Evolutionary conservation across 257 asterid genomes (phyloP).

Genomic region (Jacaranda copaia): DNA sequence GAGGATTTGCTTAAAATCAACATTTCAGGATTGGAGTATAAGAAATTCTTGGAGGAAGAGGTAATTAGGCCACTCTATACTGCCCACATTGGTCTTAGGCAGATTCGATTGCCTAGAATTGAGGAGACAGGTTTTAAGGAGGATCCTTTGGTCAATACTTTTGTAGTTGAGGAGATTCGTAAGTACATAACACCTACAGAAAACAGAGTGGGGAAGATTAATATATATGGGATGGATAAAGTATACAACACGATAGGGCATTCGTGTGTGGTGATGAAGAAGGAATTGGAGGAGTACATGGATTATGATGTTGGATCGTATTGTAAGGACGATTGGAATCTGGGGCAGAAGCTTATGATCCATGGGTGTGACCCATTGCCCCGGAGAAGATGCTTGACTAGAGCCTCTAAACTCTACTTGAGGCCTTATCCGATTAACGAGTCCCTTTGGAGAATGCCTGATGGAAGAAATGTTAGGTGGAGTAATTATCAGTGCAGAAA

Average conservation of each 20-base stretch:
- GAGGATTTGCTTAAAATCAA: conserved; percentile 37
- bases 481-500: conserved; percentile 78
- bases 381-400: conserved; percentile 74
- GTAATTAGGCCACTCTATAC: conserved; percentile 81
- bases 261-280: conserved; percentile 70
- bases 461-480: conserved; percentile 93
- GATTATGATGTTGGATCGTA: conserved; percentile 87
- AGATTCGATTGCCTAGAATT: conserved; percentile 67
- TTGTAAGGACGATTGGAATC: conserved; percentile 87
- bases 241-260: conserved; percentile 84
- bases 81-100: conserved; percentile 86
- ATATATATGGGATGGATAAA: conserved; percentile 67
- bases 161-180: conserved; percentile 81
- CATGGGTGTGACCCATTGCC: conserved; percentile 93
- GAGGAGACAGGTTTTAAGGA: conserved; percentile 54
- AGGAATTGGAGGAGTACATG: conserved; percentile 87
- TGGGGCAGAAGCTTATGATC: conserved; percentile 84
- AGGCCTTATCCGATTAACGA: conserved; percentile 82
- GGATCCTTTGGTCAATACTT: conserved; percentile 73
- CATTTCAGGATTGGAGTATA: conserved; percentile 62
- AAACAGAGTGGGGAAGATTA: conserved; percentile 64
- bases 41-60: conserved; percentile 69
- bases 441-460: conserved; percentile 84
- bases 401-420: conserved; percentile 82
- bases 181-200: conserved; percentile 86